phyloP scores from a whole-genome alignment of 2,329 filamentous ascomycete species.

The Paraphoma sp. region DNA sequence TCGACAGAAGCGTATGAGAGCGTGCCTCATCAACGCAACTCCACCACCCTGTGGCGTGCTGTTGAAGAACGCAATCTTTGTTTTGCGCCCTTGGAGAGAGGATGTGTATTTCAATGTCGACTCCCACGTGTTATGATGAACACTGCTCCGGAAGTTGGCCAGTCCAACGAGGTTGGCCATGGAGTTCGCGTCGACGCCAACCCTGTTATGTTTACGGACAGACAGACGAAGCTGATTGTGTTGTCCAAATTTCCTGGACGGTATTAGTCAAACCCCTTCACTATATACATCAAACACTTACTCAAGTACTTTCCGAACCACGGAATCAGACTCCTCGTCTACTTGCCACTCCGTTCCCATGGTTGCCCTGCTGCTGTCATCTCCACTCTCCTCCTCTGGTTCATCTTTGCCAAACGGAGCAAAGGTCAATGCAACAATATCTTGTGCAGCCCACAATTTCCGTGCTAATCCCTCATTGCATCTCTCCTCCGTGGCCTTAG shows the following conservation, averaged over 20 bases:
- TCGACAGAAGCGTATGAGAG: conserved; percentile 73
- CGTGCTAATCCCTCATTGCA: conserved; percentile 69
- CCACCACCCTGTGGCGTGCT: conserved; percentile 83
- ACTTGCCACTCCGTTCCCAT: conserved; percentile 54
- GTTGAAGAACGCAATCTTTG: conserved; percentile 79
- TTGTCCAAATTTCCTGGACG: conserved; percentile 67
- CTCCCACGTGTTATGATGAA: conserved; percentile 68
- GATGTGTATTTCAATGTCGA: conserved; percentile 68
- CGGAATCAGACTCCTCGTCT: conserved; percentile 82
- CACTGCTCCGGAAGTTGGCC: conserved; percentile 67
- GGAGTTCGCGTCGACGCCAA: conserved; percentile 73
- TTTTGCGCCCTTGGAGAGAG: conserved; percentile 67
- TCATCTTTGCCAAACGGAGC: conserved; percentile 18
- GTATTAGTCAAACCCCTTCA: background rate
- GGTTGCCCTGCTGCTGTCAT: background rate
- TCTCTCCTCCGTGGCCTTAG: conserved; percentile 63
- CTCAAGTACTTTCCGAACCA: conserved; percentile 72
- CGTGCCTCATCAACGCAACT: conserved; percentile 82
- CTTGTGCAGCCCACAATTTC: conserved; percentile 76
- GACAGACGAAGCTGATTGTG: conserved; percentile 71
- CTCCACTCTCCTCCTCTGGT: background rate
- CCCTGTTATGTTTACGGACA: conserved; percentile 71
- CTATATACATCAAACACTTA: background rate
- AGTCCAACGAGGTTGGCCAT: conserved; percentile 66
- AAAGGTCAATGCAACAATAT: conserved; percentile 75